These are phyloP conservation scores for Colletotrichum camelliae DNA, from an alignment of 2,329 filamentous ascomycete genomes.

Conservation along the genomic window DNA sequence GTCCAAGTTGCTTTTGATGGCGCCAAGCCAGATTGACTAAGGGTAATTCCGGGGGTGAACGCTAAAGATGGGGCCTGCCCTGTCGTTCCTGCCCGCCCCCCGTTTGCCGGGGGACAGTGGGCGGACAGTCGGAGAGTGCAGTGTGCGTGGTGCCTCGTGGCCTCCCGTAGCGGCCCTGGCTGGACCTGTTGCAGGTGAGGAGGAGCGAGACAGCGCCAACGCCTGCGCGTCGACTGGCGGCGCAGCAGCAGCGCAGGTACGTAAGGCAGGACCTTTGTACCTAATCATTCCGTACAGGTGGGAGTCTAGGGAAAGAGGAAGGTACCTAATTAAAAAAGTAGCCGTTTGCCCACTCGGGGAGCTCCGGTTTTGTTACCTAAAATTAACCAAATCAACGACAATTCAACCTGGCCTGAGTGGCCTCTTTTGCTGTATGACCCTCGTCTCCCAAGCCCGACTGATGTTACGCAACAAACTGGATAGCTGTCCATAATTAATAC, in stretches of 20 bases:
- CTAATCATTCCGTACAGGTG: not conserved
- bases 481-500: not conserved
- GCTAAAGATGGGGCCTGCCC: not conserved
- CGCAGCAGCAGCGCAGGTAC: not conserved
- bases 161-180: not conserved
- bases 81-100: not conserved
- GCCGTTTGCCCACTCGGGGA: not conserved
- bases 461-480: not conserved
- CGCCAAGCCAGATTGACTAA: conserved; percentile 7
- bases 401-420: not conserved
- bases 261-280: not conserved
- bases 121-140: not conserved
- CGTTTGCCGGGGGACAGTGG: not conserved
- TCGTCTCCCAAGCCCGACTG: not conserved
- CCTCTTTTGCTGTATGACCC: not conserved
- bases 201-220: not conserved
- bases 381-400: not conserved
- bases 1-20: not conserved
- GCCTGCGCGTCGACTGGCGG: not conserved
- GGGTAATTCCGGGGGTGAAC: not conserved
- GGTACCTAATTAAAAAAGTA: not conserved
- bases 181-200: not conserved
- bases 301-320: not conserved
- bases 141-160: conserved; percentile 2
- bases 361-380: not conserved